phyloP scores from a whole-genome alignment of 208 protist genomes.

The Leishmania turanica region DNA sequence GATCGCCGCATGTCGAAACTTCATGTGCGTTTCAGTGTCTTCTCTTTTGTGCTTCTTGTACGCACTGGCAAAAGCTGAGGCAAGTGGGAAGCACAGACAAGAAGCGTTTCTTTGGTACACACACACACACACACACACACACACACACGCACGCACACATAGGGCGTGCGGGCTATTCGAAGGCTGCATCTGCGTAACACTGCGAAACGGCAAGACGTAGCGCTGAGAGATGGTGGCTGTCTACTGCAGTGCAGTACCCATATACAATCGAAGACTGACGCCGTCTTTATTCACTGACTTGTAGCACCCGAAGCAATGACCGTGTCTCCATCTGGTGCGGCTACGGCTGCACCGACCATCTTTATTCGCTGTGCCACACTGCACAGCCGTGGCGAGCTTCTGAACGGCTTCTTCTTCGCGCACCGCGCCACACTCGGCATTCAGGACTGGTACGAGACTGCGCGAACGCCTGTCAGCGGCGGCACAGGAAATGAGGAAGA shows the following conservation, averaged over 20 bases:
- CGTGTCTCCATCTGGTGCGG: neutral
- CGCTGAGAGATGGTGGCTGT: neutral
- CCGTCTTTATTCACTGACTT: neutral
- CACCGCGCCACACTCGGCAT: constrained; percentile 49
- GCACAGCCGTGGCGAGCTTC: constrained; percentile 62
- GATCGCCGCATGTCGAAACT: neutral
- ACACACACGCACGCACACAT: neutral
- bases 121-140: neutral
- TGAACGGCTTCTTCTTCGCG: constrained; percentile 74
- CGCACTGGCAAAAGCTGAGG: neutral
- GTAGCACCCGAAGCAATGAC: constrained; percentile 4
- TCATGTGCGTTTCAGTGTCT: neutral
- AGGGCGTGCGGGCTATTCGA: neutral
- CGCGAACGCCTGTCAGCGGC: too few relatives aligned
- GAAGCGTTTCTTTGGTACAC: neutral
- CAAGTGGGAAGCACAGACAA: neutral
- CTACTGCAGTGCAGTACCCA: neutral
- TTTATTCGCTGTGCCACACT: constrained; percentile 69
- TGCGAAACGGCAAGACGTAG: neutral
- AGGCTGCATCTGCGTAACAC: neutral
- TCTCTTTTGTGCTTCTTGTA: neutral
- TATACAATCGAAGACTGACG: neutral
- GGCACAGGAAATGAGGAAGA: neutral
- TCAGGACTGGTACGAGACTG: constrained; percentile 38
- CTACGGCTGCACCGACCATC: constrained; percentile 35